phyloP scores from a whole-genome alignment of 2,329 filamentous ascomycete species.

The Stachybotrys elegans region DNA sequence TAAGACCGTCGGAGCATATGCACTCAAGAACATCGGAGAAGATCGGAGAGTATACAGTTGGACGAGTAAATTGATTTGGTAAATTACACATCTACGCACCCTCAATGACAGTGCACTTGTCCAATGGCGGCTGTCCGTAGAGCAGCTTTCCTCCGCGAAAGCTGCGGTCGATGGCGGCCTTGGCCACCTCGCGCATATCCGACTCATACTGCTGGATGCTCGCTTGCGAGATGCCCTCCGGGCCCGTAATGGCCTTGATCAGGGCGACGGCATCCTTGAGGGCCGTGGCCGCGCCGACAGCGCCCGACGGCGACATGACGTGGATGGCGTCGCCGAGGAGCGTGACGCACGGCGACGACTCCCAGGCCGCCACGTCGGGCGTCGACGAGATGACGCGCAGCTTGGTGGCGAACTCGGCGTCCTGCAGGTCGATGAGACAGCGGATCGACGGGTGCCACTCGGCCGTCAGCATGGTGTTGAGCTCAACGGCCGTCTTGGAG shows the following conservation, averaged over 20 bases:
- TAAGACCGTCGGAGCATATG: too few species aligned
- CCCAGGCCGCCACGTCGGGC: slow-evolving; percentile 7
- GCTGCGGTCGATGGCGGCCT: neutral
- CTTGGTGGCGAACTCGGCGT: neutral
- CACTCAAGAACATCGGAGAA: too few species aligned
- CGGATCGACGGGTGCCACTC: neutral
- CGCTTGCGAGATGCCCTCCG: neutral
- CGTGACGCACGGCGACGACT: slow-evolving; percentile 8
- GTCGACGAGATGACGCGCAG: slow-evolving; percentile 7
- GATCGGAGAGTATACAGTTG: too few species aligned
- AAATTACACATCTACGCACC: too few species aligned
- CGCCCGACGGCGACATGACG: slow-evolving; percentile 15
- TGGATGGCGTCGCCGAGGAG: slow-evolving; percentile 18
- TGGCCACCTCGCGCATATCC: neutral
- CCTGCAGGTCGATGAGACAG: slow-evolving; percentile 3
- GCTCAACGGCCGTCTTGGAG: neutral
- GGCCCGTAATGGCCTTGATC: slow-evolving; percentile 2
- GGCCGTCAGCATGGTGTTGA: neutral
- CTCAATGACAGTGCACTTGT: neutral
- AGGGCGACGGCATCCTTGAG: slow-evolving; percentile 10
- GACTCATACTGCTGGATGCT: neutral
- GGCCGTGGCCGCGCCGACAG: slow-evolving; percentile 14
- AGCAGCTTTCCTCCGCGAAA: neutral
- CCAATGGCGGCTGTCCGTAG: neutral
- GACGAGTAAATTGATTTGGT: too few species aligned